Conservation (phyloP, 2,329 filamentous ascomycete genomes). For the Rosellinia necatrix region DNA sequence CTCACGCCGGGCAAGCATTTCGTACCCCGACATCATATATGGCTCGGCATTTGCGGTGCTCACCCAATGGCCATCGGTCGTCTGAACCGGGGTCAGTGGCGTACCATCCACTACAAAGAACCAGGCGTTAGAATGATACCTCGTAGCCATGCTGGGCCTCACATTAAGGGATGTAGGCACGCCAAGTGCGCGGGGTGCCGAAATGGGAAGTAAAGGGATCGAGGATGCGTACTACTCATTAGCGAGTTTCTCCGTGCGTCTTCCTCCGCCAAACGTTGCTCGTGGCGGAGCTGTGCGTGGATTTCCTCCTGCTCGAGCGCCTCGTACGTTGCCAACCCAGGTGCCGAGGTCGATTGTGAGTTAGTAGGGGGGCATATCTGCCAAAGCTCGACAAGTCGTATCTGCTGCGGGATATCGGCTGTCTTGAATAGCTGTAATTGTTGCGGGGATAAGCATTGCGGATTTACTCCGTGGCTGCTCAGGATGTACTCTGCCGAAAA, state of each 20-base stretch:
- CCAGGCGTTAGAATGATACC: background rate
- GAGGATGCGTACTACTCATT: conserved; percentile 46
- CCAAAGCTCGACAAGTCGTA: conserved; percentile 83
- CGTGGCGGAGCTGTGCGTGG: conserved; percentile 65
- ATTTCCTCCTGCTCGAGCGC: conserved; percentile 62
- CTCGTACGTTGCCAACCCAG: conserved; percentile 58
- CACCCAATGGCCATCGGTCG: conserved; percentile 58
- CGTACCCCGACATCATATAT: conserved; percentile 85
- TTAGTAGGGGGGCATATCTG: conserved; percentile 74
- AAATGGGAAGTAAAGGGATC: background rate
- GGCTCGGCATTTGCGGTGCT: conserved; percentile 65
- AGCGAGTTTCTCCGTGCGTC: conserved; percentile 46
- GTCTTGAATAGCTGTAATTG: conserved; percentile 80
- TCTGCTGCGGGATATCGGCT: conserved; percentile 72
- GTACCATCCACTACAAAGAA: conserved; percentile 53
- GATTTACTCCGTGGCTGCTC: conserved; percentile 70
- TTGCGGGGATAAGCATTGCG: conserved; percentile 68
- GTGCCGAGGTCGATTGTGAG: conserved; percentile 55
- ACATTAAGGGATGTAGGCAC: background rate
- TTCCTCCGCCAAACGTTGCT: conserved; percentile 52
- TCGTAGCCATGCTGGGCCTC: background rate
- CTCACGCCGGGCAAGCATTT: conserved; percentile 67
- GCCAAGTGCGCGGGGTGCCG: too few species aligned
- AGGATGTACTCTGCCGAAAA: conserved; percentile 63
- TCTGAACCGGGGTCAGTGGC: conserved; percentile 54